Conservation (phyloP, 106 monocot genomes). For the Apostasia shenzhenica region DNA sequence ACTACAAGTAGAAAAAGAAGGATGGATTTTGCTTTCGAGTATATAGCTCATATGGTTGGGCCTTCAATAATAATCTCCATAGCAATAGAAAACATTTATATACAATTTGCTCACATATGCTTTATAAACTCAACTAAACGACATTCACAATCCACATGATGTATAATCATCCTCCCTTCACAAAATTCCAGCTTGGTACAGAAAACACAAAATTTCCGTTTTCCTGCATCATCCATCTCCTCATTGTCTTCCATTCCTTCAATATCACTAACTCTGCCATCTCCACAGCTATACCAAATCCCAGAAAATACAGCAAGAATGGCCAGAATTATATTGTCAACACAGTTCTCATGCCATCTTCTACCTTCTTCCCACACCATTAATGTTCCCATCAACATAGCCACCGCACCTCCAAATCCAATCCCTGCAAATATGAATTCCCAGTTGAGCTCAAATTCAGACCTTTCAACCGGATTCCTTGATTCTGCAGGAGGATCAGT, state of each 20-base stretch:
- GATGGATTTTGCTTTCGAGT: no score
- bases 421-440: slow-evolving; percentile 23
- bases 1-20: no score
- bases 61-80: no score
- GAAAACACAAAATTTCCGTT: slow-evolving; percentile 37
- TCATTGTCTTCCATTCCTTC: slow-evolving; percentile 9
- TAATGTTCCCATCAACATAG: slow-evolving; percentile 22
- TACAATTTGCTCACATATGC: neutral
- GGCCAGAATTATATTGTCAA: slow-evolving; percentile 27
- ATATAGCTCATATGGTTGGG: no score
- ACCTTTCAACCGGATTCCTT: neutral
- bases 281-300: neutral
- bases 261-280: slow-evolving; percentile 21
- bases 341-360: slow-evolving; percentile 13
- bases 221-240: slow-evolving; percentile 6
- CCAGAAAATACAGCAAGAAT: slow-evolving; percentile 5
- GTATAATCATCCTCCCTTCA: slow-evolving; percentile 18
- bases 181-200: slow-evolving; percentile 34
- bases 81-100: neutral
- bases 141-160: slow-evolving; percentile 37
- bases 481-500: neutral
- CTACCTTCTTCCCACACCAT: slow-evolving; percentile 18
- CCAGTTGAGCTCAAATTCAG: slow-evolving; percentile 7
- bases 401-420: slow-evolving; percentile 55
- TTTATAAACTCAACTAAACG: neutral